phyloP scores from a whole-genome alignment of 352 stramenopile genomes.

The Pythium grandisporangium region DNA sequence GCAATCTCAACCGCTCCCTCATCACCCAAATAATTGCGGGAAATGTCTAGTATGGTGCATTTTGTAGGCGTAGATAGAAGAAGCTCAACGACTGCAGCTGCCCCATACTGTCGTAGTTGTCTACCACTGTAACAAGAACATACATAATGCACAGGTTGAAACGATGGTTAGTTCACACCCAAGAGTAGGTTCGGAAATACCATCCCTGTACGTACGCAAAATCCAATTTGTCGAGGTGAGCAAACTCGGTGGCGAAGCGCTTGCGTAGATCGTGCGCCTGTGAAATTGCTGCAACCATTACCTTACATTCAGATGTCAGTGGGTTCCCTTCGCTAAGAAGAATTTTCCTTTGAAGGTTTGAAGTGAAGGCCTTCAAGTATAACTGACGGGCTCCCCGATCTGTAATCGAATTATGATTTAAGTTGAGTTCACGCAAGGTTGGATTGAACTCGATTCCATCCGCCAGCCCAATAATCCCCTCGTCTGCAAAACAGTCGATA shows the following conservation, averaged over 20 bases:
- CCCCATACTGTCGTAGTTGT: slow-evolving; percentile 36
- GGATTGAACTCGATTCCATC: slow-evolving; percentile 33
- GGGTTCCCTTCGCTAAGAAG: slow-evolving; percentile 25
- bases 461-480: slow-evolving; percentile 21
- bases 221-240: slow-evolving; percentile 19
- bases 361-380: slow-evolving; percentile 37
- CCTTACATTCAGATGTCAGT: slow-evolving; percentile 33
- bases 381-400: slow-evolving; percentile 31
- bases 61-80: not conserved
- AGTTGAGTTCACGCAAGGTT: slow-evolving; percentile 32
- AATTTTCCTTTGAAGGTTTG: slow-evolving; percentile 32
- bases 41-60: slow-evolving; percentile 37
- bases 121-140: slow-evolving; percentile 14
- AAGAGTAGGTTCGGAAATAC: not conserved
- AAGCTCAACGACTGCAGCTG: slow-evolving; percentile 32
- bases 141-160: no score
- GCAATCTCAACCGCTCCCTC: slow-evolving; percentile 41
- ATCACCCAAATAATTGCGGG: slow-evolving; percentile 42
- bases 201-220: slow-evolving; percentile 15
- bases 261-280: slow-evolving; percentile 49
- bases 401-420: slow-evolving; percentile 44
- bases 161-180: no score
- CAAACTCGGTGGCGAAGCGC: slow-evolving; percentile 34
- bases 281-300: slow-evolving; percentile 37
- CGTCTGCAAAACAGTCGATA: slow-evolving; percentile 16